Evolutionary conservation across 1,139 yeast genomes (phyloP).

Genomic region (Candida anutae): DNA sequence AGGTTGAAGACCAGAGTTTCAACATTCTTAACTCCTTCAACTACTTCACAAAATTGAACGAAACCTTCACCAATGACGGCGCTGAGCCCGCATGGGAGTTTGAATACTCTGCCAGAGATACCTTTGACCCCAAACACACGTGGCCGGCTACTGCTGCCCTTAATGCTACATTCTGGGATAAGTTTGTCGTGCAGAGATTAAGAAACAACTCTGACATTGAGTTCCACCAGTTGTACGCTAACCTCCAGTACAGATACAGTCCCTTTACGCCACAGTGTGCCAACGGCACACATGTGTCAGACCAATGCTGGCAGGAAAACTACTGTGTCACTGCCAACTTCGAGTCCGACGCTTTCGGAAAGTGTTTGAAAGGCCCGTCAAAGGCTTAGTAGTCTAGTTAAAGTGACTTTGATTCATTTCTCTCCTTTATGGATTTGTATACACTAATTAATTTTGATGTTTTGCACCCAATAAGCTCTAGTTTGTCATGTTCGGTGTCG

Average conservation of each 20-base stretch:
- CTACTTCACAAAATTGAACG: conserved; percentile 46
- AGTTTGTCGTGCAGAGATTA: conserved; percentile 25
- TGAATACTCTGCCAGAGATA: conserved; percentile 48
- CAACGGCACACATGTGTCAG: conserved; percentile 22
- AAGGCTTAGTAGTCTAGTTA: too few species aligned
- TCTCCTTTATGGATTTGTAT: too few species aligned
- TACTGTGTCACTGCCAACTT: conserved; percentile 32
- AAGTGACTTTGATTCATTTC: too few species aligned
- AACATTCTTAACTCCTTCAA: conserved; percentile 54
- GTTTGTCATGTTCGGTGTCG: too few species aligned
- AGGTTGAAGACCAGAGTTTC: conserved; percentile 57
- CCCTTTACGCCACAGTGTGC: conserved; percentile 43
- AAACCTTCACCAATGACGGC: conserved; percentile 41
- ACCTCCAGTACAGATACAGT: conserved; percentile 43
- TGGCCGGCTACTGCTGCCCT: conserved; percentile 50
- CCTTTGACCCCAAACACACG: conserved; percentile 33
- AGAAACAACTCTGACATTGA: conserved; percentile 26
- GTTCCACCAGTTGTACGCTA: conserved; percentile 40
- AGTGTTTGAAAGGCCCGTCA: conserved; percentile 6
- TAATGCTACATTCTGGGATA: conserved; percentile 55
- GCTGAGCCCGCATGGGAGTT: conserved; percentile 47
- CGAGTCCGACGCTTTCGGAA: conserved; percentile 9
- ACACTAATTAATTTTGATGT: too few species aligned
- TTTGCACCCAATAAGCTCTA: too few species aligned
- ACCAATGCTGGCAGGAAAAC: conserved; percentile 31